Conservation (phyloP, 371 early-diverging fungal species). For the Syncephalis fuscata region DNA sequence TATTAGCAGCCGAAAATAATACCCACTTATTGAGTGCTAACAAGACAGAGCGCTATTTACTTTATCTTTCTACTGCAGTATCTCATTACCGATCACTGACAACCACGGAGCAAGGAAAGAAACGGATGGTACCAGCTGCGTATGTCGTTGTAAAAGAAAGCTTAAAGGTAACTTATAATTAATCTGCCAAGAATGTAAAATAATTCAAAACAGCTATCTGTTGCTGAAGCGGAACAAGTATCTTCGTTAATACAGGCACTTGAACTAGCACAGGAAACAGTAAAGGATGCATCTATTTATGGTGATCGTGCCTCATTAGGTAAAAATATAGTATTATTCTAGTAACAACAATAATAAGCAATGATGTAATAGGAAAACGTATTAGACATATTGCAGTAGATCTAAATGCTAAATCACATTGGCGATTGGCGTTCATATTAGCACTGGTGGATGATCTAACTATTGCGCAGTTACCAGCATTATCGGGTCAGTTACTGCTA, state of each 20-base stretch:
- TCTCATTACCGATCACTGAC: too few relatives aligned
- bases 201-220: slow-evolving; percentile 1
- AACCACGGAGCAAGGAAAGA: slow-evolving; percentile 7
- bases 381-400: slow-evolving; percentile 26
- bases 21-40: too few relatives aligned
- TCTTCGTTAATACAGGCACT: too few relatives aligned
- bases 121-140: slow-evolving; percentile 9
- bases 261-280: too few relatives aligned
- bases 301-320: background rate
- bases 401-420: slow-evolving; percentile 20
- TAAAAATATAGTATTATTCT: background rate
- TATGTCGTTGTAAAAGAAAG: slow-evolving; percentile 15
- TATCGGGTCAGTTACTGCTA: background rate
- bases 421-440: slow-evolving; percentile 43
- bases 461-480: slow-evolving; percentile 6
- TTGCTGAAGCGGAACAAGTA: too few relatives aligned
- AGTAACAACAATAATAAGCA: slow-evolving; percentile 3
- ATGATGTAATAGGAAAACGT: slow-evolving; percentile 20
- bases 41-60: too few relatives aligned
- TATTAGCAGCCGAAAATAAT: too few relatives aligned
- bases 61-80: too few relatives aligned
- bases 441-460: slow-evolving; percentile 31
- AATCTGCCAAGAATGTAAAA: slow-evolving; percentile 8
- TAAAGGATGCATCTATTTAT: too few relatives aligned
- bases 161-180: slow-evolving; percentile 13